Evolutionary conservation across 106 monocot genomes (phyloP), one percentile per base, ranked within the genome.

Genomic region (Acanthochlamys bracteata): DNA sequence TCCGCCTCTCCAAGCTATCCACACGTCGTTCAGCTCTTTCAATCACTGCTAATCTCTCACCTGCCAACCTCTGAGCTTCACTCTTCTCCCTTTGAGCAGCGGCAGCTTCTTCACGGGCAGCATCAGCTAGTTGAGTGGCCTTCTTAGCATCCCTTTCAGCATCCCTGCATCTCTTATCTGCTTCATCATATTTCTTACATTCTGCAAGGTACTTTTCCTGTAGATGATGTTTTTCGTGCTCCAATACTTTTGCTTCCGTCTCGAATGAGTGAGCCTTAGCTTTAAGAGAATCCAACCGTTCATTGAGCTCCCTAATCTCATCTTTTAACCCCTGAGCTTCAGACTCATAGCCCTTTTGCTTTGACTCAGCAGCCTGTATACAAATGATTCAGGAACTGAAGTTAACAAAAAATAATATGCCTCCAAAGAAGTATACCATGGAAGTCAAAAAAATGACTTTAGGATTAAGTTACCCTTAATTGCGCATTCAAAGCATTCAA

Each of bases 161-260:
- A 55, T 82, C 76, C 65, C 75, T 82, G 53, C 76, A 84, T 67
- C 95, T 82, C 47, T 69, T 64, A 12, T 88, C 79, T 20, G 74
- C 73, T 67, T 90, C 95, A 66, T 95, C 84, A 63, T 80, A 84
- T 39, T 84, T 84, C 66, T 84, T 95, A 41, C 82, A 80, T 57
- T 90, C 84, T 13, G 90, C 72, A 13, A 87, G 56, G 57, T 80
- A 87, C 64, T 86, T 95, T 47, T 95, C 95, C 61, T 84, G 71
- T 40, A 95, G 71, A 71, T 90, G 90, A 20, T 70, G 78, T 63
- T 80, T 90, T 67, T 95, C 90, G 74, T 95, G 95, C 60, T 95
- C 83, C 40, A 95, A 55, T 11, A 87, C 75, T 72, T 60, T 68
- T 6, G 73, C 69, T 72, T 95, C 84, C 52, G 63, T 84, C 63